Evolutionary conservation across 1,139 yeast species (phyloP).

Genomic region (Pichia sp.): DNA sequence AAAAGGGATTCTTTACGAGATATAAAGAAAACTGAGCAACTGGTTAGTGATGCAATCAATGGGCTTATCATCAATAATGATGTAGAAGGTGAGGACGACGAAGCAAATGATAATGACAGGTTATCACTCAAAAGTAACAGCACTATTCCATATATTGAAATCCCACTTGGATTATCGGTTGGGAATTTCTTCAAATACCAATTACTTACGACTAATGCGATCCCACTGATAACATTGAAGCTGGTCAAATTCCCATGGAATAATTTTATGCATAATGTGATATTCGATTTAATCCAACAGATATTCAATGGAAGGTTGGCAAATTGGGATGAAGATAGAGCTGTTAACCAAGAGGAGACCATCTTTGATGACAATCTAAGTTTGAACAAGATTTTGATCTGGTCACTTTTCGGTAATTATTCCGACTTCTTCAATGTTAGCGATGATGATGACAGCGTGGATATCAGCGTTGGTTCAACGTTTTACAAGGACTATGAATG

Average conservation of each 20-base stretch:
- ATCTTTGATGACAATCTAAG: constrained; percentile 31
- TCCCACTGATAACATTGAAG: constrained; percentile 29
- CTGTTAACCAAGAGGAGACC: constrained; percentile 31
- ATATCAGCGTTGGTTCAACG: background rate
- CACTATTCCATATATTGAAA: constrained; percentile 20
- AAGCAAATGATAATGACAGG: constrained; percentile 1
- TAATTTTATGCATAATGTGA: constrained; percentile 93
- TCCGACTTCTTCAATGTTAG: constrained; percentile 18
- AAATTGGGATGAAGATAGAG: constrained; percentile 33
- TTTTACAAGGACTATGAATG: constrained; percentile 15
- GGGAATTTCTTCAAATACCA: constrained; percentile 54
- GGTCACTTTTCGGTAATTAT: constrained; percentile 32
- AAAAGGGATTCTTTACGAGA: constrained; percentile 31
- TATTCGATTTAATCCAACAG: constrained; percentile 96
- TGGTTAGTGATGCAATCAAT: constrained; percentile 32
- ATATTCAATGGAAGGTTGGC: constrained; percentile 67
- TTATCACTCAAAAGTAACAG: background rate
- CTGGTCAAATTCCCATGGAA: constrained; percentile 79
- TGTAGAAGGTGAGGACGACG: constrained; percentile 1
- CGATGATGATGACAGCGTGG: constrained; percentile 2
- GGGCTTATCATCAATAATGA: constrained; percentile 23
- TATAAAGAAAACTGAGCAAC: constrained; percentile 27
- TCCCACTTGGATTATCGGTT: constrained; percentile 28
- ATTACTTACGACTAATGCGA: constrained; percentile 28
- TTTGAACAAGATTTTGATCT: constrained; percentile 31